These are phyloP conservation scores for Tetratostichococcus sp. DNA, from an alignment of 139 green algal species.

Conservation along the genomic window DNA sequence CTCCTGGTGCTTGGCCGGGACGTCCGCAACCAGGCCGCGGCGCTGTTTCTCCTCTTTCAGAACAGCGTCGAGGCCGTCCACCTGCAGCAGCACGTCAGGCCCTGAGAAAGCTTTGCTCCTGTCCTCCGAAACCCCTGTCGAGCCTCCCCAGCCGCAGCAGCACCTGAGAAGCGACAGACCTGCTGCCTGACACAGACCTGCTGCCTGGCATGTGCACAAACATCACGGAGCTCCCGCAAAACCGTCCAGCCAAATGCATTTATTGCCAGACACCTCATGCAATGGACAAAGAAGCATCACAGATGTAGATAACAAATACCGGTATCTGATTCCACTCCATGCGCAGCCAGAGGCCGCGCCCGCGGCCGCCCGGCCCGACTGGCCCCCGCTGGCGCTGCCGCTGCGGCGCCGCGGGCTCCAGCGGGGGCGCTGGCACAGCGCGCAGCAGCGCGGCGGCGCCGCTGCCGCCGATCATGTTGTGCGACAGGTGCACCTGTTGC, in stretches of 20 bases:
- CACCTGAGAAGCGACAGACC: too few species aligned
- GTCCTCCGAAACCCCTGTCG: too few species aligned
- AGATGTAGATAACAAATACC: too few species aligned
- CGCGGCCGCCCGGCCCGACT: slow-evolving; percentile 7
- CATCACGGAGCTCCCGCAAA: too few species aligned
- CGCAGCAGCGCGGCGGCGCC: slow-evolving; percentile 41
- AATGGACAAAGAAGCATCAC: too few species aligned
- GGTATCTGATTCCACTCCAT: slow-evolving; percentile 74
- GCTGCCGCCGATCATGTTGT: slow-evolving; percentile 36
- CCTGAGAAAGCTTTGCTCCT: too few species aligned
- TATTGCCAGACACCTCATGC: too few species aligned
- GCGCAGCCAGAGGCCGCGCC: slow-evolving; percentile 53
- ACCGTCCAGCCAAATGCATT: too few species aligned
- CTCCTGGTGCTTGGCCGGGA: slow-evolving; percentile 28
- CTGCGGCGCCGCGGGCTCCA: neutral
- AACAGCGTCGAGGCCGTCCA: neutral
- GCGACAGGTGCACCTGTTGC: slow-evolving; percentile 37
- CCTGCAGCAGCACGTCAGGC: too few species aligned
- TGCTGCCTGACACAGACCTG: too few species aligned
- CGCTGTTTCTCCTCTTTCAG: slow-evolving; percentile 13
- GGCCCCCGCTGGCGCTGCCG: neutral
- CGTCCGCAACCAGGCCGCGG: slow-evolving; percentile 32
- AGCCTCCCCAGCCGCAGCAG: slow-evolving; percentile 3
- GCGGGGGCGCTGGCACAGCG: slow-evolving; percentile 13
- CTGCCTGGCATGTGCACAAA: too few species aligned